These are phyloP conservation scores for Herpetomonas tarakana DNA, from an alignment of 208 protist genomes.

Conservation along the genomic window DNA sequence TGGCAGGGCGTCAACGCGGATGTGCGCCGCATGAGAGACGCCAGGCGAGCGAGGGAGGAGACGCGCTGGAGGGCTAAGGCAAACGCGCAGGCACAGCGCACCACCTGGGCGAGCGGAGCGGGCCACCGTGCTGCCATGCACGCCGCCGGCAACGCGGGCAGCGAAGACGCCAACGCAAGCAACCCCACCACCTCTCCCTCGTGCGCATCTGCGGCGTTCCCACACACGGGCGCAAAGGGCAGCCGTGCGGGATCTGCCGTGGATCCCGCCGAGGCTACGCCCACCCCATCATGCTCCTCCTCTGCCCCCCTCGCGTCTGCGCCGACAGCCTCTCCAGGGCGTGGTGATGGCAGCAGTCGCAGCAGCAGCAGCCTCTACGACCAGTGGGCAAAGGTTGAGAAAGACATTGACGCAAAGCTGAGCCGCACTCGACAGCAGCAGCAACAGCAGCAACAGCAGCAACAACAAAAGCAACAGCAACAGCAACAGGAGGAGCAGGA, in stretches of 20 bases:
- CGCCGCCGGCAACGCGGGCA: too few species aligned
- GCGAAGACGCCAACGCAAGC: neutral
- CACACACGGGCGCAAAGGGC: too few species aligned
- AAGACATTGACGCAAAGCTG: neutral
- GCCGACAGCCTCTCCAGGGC: too few species aligned
- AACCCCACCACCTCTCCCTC: neutral
- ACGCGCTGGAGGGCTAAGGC: neutral
- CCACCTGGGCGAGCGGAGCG: neutral
- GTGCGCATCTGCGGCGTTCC: too few species aligned
- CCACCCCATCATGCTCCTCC: too few species aligned
- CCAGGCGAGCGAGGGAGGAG: neutral
- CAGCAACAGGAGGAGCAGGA: conserved; percentile 5
- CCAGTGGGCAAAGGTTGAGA: neutral
- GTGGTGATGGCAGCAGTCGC: neutral
- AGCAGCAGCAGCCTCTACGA: too few species aligned
- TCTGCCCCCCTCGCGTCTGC: too few species aligned
- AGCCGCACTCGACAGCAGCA: too few species aligned
- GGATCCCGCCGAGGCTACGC: too few species aligned
- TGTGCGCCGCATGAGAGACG: neutral
- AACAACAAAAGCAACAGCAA: conserved; percentile 5
- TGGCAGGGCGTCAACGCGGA: neutral
- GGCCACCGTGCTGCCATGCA: neutral
- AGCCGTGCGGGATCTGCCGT: too few species aligned
- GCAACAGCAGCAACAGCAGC: conserved; percentile 3
- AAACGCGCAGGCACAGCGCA: neutral